A percentile compares a stretch with the other conserved stretches of the same genome.
Evolutionary conservation across 371 early-diverging fungal species (phyloP).

Genomic region (Circinella minor): DNA sequence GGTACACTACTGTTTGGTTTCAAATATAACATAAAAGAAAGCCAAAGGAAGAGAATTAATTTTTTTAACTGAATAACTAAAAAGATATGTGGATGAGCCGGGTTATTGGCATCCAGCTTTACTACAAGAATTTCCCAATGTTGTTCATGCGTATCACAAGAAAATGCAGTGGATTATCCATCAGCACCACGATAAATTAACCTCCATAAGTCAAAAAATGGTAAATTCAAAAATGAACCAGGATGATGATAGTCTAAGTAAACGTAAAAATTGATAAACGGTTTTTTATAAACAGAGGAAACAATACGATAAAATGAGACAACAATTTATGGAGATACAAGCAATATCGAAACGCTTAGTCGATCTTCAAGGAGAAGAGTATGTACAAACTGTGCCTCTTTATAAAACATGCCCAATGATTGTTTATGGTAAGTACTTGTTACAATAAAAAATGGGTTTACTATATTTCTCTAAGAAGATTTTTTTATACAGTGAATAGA

Average conservation of each 20-base stretch:
- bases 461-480: too few relatives aligned
- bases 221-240: constrained; percentile 14
- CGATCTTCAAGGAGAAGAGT: constrained; percentile 21
- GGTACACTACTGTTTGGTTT: constrained; percentile 18
- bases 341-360: constrained; percentile 23
- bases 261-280: too few relatives aligned
- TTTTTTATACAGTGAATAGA: constrained; percentile 16
- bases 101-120: constrained; percentile 54
- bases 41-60: too few relatives aligned
- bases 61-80: not conserved
- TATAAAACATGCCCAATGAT: constrained; percentile 43
- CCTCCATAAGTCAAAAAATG: constrained; percentile 33
- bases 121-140: constrained; percentile 29
- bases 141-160: constrained; percentile 35
- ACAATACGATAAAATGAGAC: constrained; percentile 44
- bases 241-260: too few relatives aligned
- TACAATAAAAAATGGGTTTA: too few relatives aligned
- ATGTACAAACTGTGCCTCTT: constrained; percentile 24
- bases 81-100: constrained; percentile 48
- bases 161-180: constrained; percentile 34
- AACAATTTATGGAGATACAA: constrained; percentile 24
- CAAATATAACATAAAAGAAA: too few relatives aligned
- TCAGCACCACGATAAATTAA: constrained; percentile 27
- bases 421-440: constrained; percentile 30
- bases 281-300: constrained; percentile 26